Evolutionary conservation across 306 rosid species (phyloP).

Genomic region (Hippophae tibetana): DNA sequence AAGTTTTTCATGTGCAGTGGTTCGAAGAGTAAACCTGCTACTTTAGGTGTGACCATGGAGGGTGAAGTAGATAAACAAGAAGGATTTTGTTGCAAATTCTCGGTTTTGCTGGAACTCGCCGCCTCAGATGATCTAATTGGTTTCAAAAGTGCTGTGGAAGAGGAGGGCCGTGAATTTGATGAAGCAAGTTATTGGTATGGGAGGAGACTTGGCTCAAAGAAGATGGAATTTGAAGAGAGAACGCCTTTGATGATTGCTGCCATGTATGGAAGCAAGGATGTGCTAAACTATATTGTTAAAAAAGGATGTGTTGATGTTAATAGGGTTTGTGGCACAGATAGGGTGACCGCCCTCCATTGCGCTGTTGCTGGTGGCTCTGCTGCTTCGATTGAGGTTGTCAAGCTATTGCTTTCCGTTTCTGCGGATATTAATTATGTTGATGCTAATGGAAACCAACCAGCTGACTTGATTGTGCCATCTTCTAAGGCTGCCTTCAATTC

Average conservation of each 20-base stretch:
- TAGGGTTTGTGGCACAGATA: constrained; percentile 45
- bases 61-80: constrained; percentile 28
- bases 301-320: constrained; percentile 55
- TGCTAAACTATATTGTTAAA: constrained; percentile 44
- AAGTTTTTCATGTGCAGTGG: constrained; percentile 57
- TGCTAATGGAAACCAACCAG: constrained; percentile 42
- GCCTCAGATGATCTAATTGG: constrained; percentile 49
- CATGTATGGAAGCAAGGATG: constrained; percentile 63
- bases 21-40: constrained; percentile 42
- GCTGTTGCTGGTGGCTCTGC: constrained; percentile 64
- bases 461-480: constrained; percentile 35
- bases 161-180: constrained; percentile 40
- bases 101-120: constrained; percentile 51
- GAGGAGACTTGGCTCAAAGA: constrained; percentile 54
- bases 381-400: constrained; percentile 42
- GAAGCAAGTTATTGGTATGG: constrained; percentile 75
- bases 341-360: constrained; percentile 75
- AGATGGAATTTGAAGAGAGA: constrained; percentile 55
- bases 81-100: constrained; percentile 20
- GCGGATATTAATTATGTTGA: constrained; percentile 47
- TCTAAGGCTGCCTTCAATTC: constrained; percentile 20
- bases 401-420: constrained; percentile 56
- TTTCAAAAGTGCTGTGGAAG: constrained; percentile 54
- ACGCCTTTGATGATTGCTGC: constrained; percentile 83
- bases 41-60: constrained; percentile 41